These are phyloP conservation scores for Verruconis gallopava DNA, from an alignment of 2,329 filamentous ascomycete species.

Conservation along the genomic window DNA sequence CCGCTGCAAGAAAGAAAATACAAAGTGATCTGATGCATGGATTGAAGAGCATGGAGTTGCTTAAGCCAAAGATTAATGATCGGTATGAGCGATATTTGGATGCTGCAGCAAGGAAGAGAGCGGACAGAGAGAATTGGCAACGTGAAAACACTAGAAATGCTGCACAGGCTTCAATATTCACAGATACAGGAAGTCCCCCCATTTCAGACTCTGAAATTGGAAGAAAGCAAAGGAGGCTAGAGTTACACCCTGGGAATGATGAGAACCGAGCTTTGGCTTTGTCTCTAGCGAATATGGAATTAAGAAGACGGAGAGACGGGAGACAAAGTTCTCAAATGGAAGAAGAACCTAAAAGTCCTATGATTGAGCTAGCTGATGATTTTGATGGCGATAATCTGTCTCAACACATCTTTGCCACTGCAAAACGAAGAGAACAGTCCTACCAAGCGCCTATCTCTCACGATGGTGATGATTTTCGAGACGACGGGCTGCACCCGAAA, in stretches of 20 bases:
- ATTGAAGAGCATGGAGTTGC: constrained; percentile 56
- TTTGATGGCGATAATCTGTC: constrained; percentile 22
- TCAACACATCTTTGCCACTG: constrained; percentile 3
- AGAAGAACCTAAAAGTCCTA: constrained; percentile 5
- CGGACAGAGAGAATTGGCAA: constrained; percentile 17
- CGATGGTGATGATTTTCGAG: neutral
- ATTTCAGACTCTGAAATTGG: neutral
- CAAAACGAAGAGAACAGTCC: constrained; percentile 4
- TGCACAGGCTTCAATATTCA: constrained; percentile 12
- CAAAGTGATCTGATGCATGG: constrained; percentile 51
- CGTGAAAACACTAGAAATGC: constrained; percentile 14
- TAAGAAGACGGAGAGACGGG: constrained; percentile 4
- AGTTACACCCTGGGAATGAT: constrained; percentile 5
- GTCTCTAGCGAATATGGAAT: constrained; percentile 8
- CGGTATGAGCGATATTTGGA: constrained; percentile 57
- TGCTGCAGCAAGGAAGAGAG: constrained; percentile 29
- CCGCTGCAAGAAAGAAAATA: constrained; percentile 39
- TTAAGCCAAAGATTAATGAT: constrained; percentile 66
- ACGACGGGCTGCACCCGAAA: neutral
- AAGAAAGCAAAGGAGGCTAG: constrained; percentile 1
- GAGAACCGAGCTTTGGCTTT: constrained; percentile 6
- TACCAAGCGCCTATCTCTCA: constrained; percentile 7
- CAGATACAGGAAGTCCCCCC: constrained; percentile 10
- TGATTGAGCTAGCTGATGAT: too few relatives aligned
- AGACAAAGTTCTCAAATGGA: too few relatives aligned